Percentiles rank a stretch among this genome's conserved stretches.
Conservation (phyloP, 2,329 filamentous ascomycete species). For the Aspergillus fumigatus region DNA sequence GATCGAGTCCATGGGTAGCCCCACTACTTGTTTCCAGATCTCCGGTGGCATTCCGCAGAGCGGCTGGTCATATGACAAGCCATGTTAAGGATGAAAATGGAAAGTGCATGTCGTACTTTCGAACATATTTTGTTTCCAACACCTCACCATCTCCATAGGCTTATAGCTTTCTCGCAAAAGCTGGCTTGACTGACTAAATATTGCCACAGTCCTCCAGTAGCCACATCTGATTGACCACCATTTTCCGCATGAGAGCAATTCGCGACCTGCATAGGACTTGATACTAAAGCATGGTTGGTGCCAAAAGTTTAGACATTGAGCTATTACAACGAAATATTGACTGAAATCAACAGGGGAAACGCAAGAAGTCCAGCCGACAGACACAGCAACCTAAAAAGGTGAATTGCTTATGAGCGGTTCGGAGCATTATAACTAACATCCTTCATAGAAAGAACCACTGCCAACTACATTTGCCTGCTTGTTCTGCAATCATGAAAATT, state of each 20-base stretch:
- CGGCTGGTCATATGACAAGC: background rate
- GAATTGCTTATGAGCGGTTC: slow-evolving; percentile 18
- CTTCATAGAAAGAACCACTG: slow-evolving; percentile 42
- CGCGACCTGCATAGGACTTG: background rate
- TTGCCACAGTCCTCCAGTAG: background rate
- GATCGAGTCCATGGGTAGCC: background rate
- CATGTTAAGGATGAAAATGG: background rate
- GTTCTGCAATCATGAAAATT: slow-evolving; percentile 97
- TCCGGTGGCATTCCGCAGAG: background rate
- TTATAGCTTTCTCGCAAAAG: background rate
- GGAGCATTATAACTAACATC: slow-evolving; percentile 1
- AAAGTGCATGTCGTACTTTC: background rate
- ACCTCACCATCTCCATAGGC: background rate
- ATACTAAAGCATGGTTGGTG: slow-evolving; percentile 6
- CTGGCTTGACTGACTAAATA: background rate
- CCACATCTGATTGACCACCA: background rate
- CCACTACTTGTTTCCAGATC: background rate
- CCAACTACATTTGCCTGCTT: slow-evolving; percentile 85
- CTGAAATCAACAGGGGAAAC: slow-evolving; percentile 66
- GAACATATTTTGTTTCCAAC: background rate
- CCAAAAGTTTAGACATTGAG: background rate
- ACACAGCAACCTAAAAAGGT: slow-evolving; percentile 80
- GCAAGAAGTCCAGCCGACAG: slow-evolving; percentile 79
- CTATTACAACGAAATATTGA: background rate
- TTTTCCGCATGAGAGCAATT: background rate